These are phyloP conservation scores for Dentipellis sp. DNA, from an alignment of 768 basidiomycete genomes.

Conservation along the genomic window DNA sequence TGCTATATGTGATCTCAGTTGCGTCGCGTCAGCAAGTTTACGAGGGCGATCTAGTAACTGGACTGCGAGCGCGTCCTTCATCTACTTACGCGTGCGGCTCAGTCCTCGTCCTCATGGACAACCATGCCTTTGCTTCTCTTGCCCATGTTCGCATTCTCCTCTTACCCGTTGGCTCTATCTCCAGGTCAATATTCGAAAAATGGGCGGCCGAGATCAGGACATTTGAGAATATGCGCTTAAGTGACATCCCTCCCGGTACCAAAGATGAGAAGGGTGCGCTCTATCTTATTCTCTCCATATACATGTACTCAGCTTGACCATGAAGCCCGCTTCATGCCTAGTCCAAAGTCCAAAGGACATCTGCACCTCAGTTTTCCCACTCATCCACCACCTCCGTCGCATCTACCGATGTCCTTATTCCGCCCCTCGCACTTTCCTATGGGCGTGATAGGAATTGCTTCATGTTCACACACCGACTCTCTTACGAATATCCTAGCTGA, in stretches of 20 bases:
- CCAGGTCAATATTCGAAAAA: slow-evolving; percentile 56
- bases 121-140: slow-evolving; percentile 68
- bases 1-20: too few species aligned
- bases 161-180: slow-evolving; percentile 75
- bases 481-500: slow-evolving; percentile 47
- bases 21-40: too few species aligned
- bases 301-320: neutral
- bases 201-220: slow-evolving; percentile 67
- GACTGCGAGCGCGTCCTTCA: too few species aligned
- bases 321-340: slow-evolving; percentile 77
- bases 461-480: slow-evolving; percentile 48
- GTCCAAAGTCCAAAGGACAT: slow-evolving; percentile 61
- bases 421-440: slow-evolving; percentile 77
- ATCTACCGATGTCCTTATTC: slow-evolving; percentile 61
- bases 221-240: slow-evolving; percentile 65
- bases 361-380: slow-evolving; percentile 74
- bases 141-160: slow-evolving; percentile 82
- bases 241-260: slow-evolving; percentile 74
- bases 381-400: slow-evolving; percentile 64
- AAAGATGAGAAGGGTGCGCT: slow-evolving; percentile 66
- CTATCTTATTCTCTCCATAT: neutral
- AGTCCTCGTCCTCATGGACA: slow-evolving; percentile 41
- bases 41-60: too few species aligned
- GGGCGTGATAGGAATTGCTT: slow-evolving; percentile 82
- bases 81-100: too few species aligned